Percentiles rank a stretch among this genome's conserved stretches.
These are phyloP conservation scores for Cinchona pubescens DNA, from an alignment of 257 asterid species.

Conservation along the genomic window DNA sequence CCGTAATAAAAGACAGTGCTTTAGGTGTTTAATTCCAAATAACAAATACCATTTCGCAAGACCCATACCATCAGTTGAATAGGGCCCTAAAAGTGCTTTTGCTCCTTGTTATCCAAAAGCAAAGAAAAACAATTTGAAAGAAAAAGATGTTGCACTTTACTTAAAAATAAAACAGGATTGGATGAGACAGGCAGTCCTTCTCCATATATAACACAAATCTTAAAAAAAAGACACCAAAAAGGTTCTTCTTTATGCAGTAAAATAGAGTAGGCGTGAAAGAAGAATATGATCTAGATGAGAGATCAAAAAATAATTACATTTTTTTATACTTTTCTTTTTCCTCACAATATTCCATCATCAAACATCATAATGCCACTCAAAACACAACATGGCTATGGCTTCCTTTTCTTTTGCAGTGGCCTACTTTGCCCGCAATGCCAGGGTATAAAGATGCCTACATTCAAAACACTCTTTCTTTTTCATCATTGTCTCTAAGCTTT, in stretches of 20 bases:
- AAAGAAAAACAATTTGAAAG: too few species aligned
- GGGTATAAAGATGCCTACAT: conserved; percentile 24
- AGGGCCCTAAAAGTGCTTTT: too few species aligned
- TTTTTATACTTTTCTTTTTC: conserved; percentile 20
- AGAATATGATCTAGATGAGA: conserved; percentile 30
- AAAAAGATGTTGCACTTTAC: too few species aligned
- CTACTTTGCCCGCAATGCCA: conserved; percentile 25
- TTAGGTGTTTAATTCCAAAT: too few species aligned
- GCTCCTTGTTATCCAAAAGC: too few species aligned
- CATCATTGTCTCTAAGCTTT: conserved; percentile 28
- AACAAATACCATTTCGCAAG: too few species aligned
- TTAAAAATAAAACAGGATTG: too few species aligned
- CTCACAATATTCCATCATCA: conserved; percentile 2
- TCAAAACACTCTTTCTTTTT: background rate
- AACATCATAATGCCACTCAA: conserved; percentile 5
- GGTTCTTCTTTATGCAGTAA: background rate
- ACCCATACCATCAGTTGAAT: too few species aligned
- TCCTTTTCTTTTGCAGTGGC: background rate
- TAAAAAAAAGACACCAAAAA: background rate
- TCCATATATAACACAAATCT: background rate
- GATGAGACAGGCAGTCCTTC: too few species aligned
- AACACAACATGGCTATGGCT: background rate
- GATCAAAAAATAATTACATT: too few species aligned
- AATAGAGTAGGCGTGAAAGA: conserved; percentile 15
- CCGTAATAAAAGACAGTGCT: too few species aligned